A percentile compares a stretch with the other conserved stretches of the same genome.
These are phyloP conservation scores for Cymodocea nodosa DNA, from an alignment of 116 monocot species.

Conservation along the genomic window DNA sequence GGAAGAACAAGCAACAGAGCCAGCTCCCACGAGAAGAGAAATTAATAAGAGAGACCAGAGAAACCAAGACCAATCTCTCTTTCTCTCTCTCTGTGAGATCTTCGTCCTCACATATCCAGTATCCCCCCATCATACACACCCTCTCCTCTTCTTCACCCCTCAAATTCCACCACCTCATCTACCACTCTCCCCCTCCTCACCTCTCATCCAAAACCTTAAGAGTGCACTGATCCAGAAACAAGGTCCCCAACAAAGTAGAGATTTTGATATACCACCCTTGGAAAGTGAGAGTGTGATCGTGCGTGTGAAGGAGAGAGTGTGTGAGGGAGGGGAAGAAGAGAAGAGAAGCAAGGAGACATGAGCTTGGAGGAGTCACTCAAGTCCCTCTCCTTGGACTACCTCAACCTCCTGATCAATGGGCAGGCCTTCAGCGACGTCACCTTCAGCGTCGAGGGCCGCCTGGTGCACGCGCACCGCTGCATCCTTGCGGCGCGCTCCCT, in stretches of 20 bases:
- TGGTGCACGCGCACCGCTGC: conserved; percentile 90
- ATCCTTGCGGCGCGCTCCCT: conserved; percentile 81
- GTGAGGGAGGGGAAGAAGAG: too few species aligned
- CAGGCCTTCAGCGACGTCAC: conserved; percentile 97
- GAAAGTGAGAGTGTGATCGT: neutral
- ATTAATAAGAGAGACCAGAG: too few species aligned
- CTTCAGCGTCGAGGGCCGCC: conserved; percentile 80
- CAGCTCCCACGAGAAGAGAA: too few species aligned
- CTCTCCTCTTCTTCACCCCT: neutral
- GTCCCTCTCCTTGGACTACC: conserved; percentile 81
- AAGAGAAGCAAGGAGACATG: conserved; percentile 7
- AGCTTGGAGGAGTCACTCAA: conserved; percentile 62
- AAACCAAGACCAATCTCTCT: neutral
- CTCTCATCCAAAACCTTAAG: neutral
- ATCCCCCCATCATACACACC: too few species aligned
- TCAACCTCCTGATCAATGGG: conserved; percentile 88
- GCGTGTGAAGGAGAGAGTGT: too few species aligned
- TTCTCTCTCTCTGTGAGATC: neutral
- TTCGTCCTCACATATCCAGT: too few species aligned
- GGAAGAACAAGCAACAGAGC: neutral
- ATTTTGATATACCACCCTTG: neutral
- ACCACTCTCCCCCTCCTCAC: neutral
- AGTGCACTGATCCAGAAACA: neutral
- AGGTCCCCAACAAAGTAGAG: neutral
- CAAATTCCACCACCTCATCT: neutral